Conservation (phyloP, 345 rosid species). For the Cardamine occulta region DNA sequence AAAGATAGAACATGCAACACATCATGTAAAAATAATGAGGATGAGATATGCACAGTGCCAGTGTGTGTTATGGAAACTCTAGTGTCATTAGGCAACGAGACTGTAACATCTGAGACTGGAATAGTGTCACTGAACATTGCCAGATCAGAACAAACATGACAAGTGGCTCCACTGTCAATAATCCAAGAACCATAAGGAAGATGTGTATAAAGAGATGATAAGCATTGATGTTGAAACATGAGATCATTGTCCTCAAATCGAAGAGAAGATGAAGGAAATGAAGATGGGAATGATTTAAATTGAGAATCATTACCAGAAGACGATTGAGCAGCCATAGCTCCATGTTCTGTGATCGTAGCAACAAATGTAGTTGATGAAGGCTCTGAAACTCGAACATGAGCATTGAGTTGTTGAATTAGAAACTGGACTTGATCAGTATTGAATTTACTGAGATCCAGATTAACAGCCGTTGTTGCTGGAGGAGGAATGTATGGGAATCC, state of each 20-base stretch:
- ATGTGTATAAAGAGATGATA: rapidly evolving
- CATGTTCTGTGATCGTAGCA: background rate
- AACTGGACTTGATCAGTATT: rapidly evolving
- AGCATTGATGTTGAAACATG: background rate
- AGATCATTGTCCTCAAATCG: background rate
- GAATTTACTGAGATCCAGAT: background rate
- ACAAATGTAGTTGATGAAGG: rapidly evolving
- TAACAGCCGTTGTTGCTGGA: background rate
- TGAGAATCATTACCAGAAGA: background rate
- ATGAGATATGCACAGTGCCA: background rate
- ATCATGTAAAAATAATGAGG: background rate
- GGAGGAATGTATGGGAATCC: no score
- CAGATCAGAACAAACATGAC: background rate
- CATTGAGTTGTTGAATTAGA: background rate
- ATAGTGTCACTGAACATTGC: background rate
- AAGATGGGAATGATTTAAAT: no score
- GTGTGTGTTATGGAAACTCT: background rate
- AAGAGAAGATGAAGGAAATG: background rate
- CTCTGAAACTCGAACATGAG: background rate
- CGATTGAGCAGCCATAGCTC: background rate
- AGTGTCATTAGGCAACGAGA: background rate
- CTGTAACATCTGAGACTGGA: background rate
- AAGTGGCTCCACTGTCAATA: background rate
- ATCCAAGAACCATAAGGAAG: background rate
- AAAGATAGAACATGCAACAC: background rate